These are phyloP conservation scores for Cytospora schulzeri DNA, from an alignment of 2,329 filamentous ascomycete genomes.

Conservation along the genomic window DNA sequence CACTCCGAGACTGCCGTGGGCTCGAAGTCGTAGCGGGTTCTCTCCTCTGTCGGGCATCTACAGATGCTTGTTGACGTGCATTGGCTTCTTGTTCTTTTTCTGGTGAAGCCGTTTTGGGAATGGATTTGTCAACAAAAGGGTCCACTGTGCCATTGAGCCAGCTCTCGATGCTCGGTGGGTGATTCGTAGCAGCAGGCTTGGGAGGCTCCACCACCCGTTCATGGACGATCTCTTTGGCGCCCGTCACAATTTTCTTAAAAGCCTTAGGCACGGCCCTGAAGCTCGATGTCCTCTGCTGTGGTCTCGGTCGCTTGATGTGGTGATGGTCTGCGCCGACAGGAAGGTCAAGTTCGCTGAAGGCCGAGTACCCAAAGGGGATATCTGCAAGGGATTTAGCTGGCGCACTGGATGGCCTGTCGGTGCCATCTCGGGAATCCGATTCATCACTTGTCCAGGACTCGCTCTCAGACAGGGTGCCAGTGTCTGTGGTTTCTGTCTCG, in stretches of 20 bases:
- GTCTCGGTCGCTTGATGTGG: slow-evolving; percentile 46
- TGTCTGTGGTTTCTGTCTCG: slow-evolving; percentile 35
- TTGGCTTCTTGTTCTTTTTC: slow-evolving; percentile 42
- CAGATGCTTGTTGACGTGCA: slow-evolving; percentile 34
- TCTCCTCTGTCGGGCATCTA: slow-evolving; percentile 31
- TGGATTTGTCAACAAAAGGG: slow-evolving; percentile 55
- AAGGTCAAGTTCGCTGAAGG: slow-evolving; percentile 66
- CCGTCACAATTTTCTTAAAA: slow-evolving; percentile 64
- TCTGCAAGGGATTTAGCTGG: slow-evolving; percentile 59
- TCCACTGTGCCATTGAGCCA: slow-evolving; percentile 67
- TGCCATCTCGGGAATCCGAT: slow-evolving; percentile 31
- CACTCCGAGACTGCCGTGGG: background rate
- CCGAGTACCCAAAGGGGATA: slow-evolving; percentile 65
- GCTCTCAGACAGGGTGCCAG: slow-evolving; percentile 38
- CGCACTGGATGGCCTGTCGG: slow-evolving; percentile 44
- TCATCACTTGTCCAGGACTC: slow-evolving; percentile 36
- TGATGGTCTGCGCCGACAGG: slow-evolving; percentile 51
- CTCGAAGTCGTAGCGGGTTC: slow-evolving; percentile 6
- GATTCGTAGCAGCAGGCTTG: slow-evolving; percentile 52
- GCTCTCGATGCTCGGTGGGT: slow-evolving; percentile 65
- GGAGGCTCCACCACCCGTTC: slow-evolving; percentile 61
- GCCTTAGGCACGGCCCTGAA: slow-evolving; percentile 64
- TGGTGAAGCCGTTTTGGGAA: slow-evolving; percentile 37
- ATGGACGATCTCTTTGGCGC: slow-evolving; percentile 66
- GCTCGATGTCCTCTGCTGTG: slow-evolving; percentile 54